Conservation (phyloP, 805 yeast genomes). For the Starmera pachycereana region DNA sequence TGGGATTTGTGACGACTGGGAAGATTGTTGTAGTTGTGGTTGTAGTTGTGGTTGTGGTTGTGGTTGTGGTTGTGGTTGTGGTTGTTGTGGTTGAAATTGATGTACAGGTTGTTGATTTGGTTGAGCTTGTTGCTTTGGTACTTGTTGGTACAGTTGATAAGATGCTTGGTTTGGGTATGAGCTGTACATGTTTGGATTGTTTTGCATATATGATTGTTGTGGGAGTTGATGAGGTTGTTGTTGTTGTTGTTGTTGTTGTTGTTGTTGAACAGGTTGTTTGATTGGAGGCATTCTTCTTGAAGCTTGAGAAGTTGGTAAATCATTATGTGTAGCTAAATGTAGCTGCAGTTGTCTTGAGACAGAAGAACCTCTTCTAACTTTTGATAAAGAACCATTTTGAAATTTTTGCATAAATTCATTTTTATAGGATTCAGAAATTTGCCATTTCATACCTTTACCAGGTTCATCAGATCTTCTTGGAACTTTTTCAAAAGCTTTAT, state of each 20-base stretch:
- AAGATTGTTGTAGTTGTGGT: slow-evolving; percentile 2
- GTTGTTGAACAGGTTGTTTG: slow-evolving; percentile 20
- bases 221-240: slow-evolving; percentile 2
- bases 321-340: slow-evolving; percentile 43
- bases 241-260: slow-evolving; percentile 22
- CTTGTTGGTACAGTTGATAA: too few relatives aligned
- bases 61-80: neutral
- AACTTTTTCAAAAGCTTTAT: slow-evolving; percentile 96
- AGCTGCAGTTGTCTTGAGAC: slow-evolving; percentile 73
- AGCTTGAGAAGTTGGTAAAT: slow-evolving; percentile 25
- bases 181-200: too few relatives aligned
- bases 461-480: slow-evolving; percentile 95
- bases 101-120: neutral
- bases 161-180: too few relatives aligned
- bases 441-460: slow-evolving; percentile 99
- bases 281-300: slow-evolving; percentile 25
- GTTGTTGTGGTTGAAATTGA: neutral
- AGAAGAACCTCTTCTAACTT: slow-evolving; percentile 69
- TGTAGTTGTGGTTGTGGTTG: slow-evolving; percentile 1
- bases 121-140: neutral
- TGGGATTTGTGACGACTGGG: neutral
- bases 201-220: neutral
- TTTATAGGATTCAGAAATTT: slow-evolving; percentile 74
- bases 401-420: slow-evolving; percentile 78
- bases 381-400: slow-evolving; percentile 62